phyloP scores from a whole-genome alignment of 768 basidiomycete species.

The Panaeolus papilionaceus region DNA sequence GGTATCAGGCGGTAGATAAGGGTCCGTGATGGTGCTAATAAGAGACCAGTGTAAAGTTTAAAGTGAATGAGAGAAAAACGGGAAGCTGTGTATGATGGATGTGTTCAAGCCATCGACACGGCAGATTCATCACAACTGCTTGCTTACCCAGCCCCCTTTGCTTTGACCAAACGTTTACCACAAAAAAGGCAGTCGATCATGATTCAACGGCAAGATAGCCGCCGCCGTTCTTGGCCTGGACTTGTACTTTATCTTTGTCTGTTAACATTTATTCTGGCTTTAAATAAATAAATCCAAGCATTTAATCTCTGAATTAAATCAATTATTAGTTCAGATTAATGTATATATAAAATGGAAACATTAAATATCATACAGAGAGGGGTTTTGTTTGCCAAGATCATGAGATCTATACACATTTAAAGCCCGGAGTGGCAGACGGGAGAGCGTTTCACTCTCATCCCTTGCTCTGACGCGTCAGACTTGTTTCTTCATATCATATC shows the following conservation, averaged over 20 bases:
- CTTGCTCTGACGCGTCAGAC: slow-evolving; percentile 10
- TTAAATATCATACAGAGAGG: neutral
- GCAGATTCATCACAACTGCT: slow-evolving; percentile 11
- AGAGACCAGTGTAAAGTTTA: neutral
- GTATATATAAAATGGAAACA: neutral
- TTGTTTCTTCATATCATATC: neutral
- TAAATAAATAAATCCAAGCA: neutral
- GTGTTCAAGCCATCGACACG: slow-evolving; percentile 9
- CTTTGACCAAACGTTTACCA: neutral
- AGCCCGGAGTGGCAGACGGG: neutral
- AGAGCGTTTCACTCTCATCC: slow-evolving; percentile 4
- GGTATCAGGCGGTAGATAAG: slow-evolving; percentile 4
- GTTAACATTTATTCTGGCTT: neutral
- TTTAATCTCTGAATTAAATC: neutral
- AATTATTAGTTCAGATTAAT: neutral
- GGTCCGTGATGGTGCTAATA: neutral
- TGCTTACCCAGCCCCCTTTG: slow-evolving; percentile 14
- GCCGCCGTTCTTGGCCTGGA: slow-evolving; percentile 8
- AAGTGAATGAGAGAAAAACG: neutral
- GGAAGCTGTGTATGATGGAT: slow-evolving; percentile 8
- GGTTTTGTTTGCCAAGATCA: slow-evolving; percentile 9
- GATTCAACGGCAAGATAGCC: slow-evolving; percentile 14
- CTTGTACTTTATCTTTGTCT: neutral
- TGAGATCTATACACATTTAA: slow-evolving; percentile 10
- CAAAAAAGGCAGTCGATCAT: slow-evolving; percentile 15